Percentiles rank a stretch among this genome's conserved stretches.
These are phyloP conservation scores for Spongospora subterranea DNA, from an alignment of 208 protist species.

Conservation along the genomic window DNA sequence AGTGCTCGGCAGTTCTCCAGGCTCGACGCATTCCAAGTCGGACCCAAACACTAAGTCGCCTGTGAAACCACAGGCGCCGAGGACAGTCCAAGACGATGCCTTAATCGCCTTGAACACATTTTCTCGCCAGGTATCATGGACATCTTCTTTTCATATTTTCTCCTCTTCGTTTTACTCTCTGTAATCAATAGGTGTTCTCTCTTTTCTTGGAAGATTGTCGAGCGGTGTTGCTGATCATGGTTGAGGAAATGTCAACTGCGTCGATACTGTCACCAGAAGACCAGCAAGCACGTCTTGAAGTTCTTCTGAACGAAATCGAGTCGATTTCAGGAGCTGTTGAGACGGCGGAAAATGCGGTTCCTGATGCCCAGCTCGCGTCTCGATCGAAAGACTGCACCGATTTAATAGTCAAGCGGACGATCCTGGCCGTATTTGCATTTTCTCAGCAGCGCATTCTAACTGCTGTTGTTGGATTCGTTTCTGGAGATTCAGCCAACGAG, in stretches of 20 bases:
- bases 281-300: not conserved
- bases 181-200: not conserved
- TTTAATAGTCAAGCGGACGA: constrained; percentile 5
- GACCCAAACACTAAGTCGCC: too few relatives aligned
- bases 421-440: not conserved
- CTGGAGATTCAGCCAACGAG: not conserved
- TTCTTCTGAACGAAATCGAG: not conserved
- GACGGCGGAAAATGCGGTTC: not conserved
- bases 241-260: not conserved
- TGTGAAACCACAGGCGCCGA: not conserved
- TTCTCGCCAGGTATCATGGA: constrained; percentile 11
- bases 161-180: not conserved
- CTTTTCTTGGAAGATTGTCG: not conserved
- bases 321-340: not conserved
- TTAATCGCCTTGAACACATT: not conserved
- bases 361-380: not conserved
- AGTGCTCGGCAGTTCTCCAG: too few relatives aligned
- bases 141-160: not conserved
- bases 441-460: not conserved
- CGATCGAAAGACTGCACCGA: not conserved
- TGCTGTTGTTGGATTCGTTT: not conserved
- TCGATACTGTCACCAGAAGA: not conserved
- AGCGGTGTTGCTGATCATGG: not conserved
- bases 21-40: too few relatives aligned
- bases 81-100: constrained; percentile 28